Evolutionary conservation across 177 flowering plant genomes (phyloP), one percentile per base, ranked within the genome.

Genomic region (Tripterygium wilfordii): DNA sequence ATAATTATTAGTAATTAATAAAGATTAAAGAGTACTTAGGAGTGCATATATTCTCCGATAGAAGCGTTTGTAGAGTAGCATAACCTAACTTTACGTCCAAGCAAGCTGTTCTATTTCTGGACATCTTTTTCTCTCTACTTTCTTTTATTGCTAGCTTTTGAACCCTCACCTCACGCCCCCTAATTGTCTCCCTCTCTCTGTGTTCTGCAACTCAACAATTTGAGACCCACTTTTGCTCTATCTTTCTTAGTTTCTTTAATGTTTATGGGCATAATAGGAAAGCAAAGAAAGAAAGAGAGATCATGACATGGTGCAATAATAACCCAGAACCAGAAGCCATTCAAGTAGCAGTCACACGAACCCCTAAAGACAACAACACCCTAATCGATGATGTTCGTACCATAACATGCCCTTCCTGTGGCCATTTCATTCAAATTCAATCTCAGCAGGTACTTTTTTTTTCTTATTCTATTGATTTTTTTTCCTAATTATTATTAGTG

Each of bases 301-400:
- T n/a, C n/a, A n/a, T 85, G 86, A 76, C 81, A 68, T 79, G 85
- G 86, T 72, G 78, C 45, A 79, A 71, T 63, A 77, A 69, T 61
- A 65, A 66, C 48, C 29, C 57, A 16, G 54, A 42, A 2, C 73
- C 66, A 3, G 65, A 59, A 23, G 63, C 41, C 22, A 20, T 40
- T 30, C 55, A 49, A 5, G 43, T 38, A 23, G n/a, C n/a, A n/a
- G 52, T 36, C 26, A 22, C 62, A 1, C 13, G 42, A n/a, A 28
- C 42, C 13, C 32, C 53, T 3, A n/a, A 32, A 20, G 19, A 18
- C 6, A 27, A 0, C 5, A 28, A 6, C 13, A 1, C 44, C 0
- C 20, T 32, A 45, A 33, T 49, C 5, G 38, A 44, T 13, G 55
- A 55, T 39, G 44, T 49, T 29, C 59, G 40, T 25, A 62, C 56